Percentiles rank a stretch among this genome's conserved stretches.
These are phyloP conservation scores for Oryza brachyantha DNA, from an alignment of 176 grass and related monocot genomes.

Conservation along the genomic window DNA sequence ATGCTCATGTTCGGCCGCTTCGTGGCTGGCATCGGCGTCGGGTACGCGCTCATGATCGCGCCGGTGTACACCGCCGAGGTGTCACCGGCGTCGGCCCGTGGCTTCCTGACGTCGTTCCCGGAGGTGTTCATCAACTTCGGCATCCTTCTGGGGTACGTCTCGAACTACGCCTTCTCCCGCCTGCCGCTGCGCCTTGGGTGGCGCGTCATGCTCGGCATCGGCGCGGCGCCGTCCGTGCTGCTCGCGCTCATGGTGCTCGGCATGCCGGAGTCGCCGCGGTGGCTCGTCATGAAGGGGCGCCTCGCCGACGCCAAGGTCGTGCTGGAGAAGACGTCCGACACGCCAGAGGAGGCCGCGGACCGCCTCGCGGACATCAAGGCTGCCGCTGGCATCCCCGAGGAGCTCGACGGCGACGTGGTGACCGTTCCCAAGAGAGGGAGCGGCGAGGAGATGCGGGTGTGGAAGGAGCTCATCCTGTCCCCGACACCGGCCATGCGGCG, in stretches of 20 bases:
- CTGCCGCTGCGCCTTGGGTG: slow-evolving; percentile 41
- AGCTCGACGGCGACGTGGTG: slow-evolving; percentile 64
- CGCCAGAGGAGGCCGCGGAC: slow-evolving; percentile 58
- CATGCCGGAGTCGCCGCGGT: slow-evolving; percentile 87
- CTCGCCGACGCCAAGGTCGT: slow-evolving; percentile 62
- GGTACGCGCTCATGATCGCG: slow-evolving; percentile 84
- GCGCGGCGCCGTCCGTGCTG: slow-evolving; percentile 61
- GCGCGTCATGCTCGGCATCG: slow-evolving; percentile 81
- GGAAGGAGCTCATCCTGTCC: slow-evolving; percentile 64
- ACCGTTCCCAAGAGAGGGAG: slow-evolving; percentile 15
- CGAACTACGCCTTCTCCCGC: slow-evolving; percentile 62
- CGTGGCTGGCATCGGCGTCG: slow-evolving; percentile 70
- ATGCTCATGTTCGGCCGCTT: slow-evolving; percentile 88
- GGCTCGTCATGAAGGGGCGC: slow-evolving; percentile 77
- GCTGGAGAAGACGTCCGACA: slow-evolving; percentile 57
- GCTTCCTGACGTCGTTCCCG: slow-evolving; percentile 80
- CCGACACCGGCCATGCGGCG: slow-evolving; percentile 52
- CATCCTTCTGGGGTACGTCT: slow-evolving; percentile 81
- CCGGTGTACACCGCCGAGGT: slow-evolving; percentile 84
- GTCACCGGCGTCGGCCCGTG: slow-evolving; percentile 61
- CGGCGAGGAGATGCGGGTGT: slow-evolving; percentile 46
- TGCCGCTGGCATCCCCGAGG: slow-evolving; percentile 56
- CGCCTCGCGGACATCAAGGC: slow-evolving; percentile 67
- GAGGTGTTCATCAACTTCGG: slow-evolving; percentile 93
- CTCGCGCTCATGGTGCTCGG: slow-evolving; percentile 57